A percentile compares a stretch with the other conserved stretches of the same genome.
These are phyloP conservation scores for Allium fistulosum DNA, from an alignment of 106 monocot species.

Conservation along the genomic window DNA sequence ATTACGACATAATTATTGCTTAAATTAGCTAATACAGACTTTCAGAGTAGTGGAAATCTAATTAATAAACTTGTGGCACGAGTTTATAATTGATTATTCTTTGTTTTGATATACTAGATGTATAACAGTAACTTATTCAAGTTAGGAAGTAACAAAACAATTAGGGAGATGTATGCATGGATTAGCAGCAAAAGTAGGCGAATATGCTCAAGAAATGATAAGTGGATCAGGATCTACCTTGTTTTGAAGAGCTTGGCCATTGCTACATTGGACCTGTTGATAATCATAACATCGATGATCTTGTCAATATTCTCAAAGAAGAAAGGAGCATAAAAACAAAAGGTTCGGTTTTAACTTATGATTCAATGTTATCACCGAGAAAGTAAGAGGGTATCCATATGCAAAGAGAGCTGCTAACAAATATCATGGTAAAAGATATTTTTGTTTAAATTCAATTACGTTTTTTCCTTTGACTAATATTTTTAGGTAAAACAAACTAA, in stretches of 20 bases:
- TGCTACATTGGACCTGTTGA: conserved; percentile 96
- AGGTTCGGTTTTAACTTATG: conserved; percentile 87
- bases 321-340: conserved; percentile 78
- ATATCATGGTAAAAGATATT: conserved; percentile 94
- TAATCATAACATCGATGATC: conserved; percentile 86
- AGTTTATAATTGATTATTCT: no score
- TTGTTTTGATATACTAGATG: no score
- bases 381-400: conserved; percentile 93
- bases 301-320: conserved; percentile 73
- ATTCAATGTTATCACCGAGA: conserved; percentile 93
- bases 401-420: no score
- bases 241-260: conserved; percentile 86
- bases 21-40: no score
- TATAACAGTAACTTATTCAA: no score
- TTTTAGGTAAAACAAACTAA: no score
- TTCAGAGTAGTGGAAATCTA: no score
- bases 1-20: no score
- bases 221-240: conserved; percentile 38
- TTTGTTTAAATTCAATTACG: no score
- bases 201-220: conserved; percentile 91
- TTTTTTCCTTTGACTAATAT: no score
- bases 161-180: conserved; percentile 86
- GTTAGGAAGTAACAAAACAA: conserved; percentile 81
- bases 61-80: no score
- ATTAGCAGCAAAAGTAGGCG: conserved; percentile 76